A percentile compares a stretch with the other conserved stretches of the same genome.
Conservation (phyloP, 2,329 filamentous ascomycete genomes). For the Penicillium sp. region DNA sequence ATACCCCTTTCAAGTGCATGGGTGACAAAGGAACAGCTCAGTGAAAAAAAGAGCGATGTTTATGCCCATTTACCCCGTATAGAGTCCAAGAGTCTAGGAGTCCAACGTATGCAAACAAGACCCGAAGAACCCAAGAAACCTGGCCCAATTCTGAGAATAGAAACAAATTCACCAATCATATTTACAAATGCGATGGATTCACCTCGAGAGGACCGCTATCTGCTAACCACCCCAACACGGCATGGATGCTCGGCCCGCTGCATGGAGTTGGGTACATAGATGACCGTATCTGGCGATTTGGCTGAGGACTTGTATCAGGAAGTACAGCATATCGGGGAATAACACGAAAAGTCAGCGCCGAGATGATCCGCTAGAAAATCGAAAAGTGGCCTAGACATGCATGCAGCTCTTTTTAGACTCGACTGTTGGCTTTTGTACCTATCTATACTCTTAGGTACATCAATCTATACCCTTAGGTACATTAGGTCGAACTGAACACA, state of each 20-base stretch:
- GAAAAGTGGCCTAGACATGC: constrained; percentile 10
- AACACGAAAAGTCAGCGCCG: constrained; percentile 4
- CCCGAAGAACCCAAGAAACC: not conserved
- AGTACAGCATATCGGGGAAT: constrained; percentile 10
- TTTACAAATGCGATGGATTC: not conserved
- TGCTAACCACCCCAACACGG: constrained; percentile 1
- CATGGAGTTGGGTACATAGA: constrained; percentile 17
- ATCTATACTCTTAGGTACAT: not conserved
- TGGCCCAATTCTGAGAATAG: constrained; percentile 6
- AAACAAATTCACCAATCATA: not conserved
- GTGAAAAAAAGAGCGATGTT: not conserved
- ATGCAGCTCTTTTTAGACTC: constrained; percentile 18
- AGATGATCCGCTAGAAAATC: not conserved
- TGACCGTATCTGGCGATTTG: constrained; percentile 11
- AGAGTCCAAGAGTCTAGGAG: not conserved
- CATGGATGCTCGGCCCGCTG: constrained; percentile 25
- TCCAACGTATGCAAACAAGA: not conserved
- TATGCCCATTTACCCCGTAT: not conserved
- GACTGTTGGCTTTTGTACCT: constrained; percentile 2
- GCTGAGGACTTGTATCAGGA: constrained; percentile 4
- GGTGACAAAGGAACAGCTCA: not conserved
- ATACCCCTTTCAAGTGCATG: not conserved
- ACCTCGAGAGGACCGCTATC: constrained; percentile 1
- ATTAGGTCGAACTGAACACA: not conserved
- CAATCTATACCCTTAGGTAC: not conserved